Evolutionary conservation across 2,329 filamentous ascomycete genomes (phyloP).

Genomic region (Basipetospora chlamydospora): DNA sequence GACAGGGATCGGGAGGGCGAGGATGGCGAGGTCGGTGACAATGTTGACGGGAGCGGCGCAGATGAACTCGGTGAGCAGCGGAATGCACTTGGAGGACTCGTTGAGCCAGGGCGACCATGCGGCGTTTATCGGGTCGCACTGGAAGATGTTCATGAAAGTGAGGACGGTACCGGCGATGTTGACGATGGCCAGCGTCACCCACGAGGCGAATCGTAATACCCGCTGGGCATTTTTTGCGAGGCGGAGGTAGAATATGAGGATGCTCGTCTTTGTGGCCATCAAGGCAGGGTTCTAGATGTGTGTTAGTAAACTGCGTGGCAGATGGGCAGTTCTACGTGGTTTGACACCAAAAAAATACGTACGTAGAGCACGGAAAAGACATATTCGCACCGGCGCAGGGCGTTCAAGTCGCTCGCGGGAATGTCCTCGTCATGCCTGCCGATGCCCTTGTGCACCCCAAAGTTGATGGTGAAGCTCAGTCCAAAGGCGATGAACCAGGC

Average conservation of each 20-base stretch:
- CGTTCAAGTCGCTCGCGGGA: slow-evolving; percentile 25
- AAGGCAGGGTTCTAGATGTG: slow-evolving; percentile 61
- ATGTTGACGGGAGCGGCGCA: slow-evolving; percentile 82
- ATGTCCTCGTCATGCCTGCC: slow-evolving; percentile 55
- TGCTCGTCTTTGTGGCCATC: slow-evolving; percentile 87
- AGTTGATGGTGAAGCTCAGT: slow-evolving; percentile 51
- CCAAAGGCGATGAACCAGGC: slow-evolving; percentile 64
- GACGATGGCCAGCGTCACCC: slow-evolving; percentile 61
- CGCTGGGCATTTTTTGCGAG: slow-evolving; percentile 65
- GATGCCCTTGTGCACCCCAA: slow-evolving; percentile 48
- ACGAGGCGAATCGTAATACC: slow-evolving; percentile 69
- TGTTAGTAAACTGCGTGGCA: background rate
- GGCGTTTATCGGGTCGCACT: slow-evolving; percentile 62
- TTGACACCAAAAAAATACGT: slow-evolving; percentile 11
- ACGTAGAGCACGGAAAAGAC: slow-evolving; percentile 50
- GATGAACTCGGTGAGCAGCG: slow-evolving; percentile 47
- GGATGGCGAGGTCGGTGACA: slow-evolving; percentile 74
- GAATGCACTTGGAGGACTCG: slow-evolving; percentile 30
- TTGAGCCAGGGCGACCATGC: slow-evolving; percentile 42
- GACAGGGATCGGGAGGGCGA: slow-evolving; percentile 79
- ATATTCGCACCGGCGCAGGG: slow-evolving; percentile 47
- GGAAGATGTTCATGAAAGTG: slow-evolving; percentile 76
- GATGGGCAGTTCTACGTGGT: background rate
- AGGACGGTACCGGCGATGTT: slow-evolving; percentile 65
- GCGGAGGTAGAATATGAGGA: slow-evolving; percentile 78